A percentile compares a stretch with the other conserved stretches of the same genome.
Conservation (phyloP, 148 eudicot species). For the Diospyros kaki region DNA sequence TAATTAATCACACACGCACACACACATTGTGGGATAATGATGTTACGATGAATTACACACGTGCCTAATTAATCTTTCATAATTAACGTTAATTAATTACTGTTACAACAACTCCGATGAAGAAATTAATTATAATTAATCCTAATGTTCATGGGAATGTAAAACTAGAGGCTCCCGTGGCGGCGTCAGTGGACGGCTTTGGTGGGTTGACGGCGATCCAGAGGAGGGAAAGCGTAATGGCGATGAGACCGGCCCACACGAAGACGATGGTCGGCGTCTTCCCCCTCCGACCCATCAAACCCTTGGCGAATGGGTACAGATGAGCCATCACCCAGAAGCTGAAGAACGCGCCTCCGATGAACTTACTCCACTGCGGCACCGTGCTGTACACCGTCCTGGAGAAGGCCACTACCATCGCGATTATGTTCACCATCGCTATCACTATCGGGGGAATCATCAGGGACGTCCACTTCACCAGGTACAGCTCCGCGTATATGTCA, state of each 20-base stretch:
- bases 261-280: conserved; percentile 28
- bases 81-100: too few species aligned
- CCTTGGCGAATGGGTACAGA: conserved; percentile 31
- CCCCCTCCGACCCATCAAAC: conserved; percentile 30
- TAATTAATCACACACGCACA: too few species aligned
- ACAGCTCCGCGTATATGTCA: conserved; percentile 63
- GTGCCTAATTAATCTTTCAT: too few species aligned
- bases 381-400: conserved; percentile 42
- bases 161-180: background rate
- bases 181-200: background rate
- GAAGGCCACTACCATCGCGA: conserved; percentile 56
- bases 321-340: conserved; percentile 27
- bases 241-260: conserved; percentile 31
- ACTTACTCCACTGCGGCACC: conserved; percentile 66
- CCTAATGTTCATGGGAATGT: conserved; percentile 15
- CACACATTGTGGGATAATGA: too few species aligned
- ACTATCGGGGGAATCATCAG: conserved; percentile 91
- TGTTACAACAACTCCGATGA: too few species aligned
- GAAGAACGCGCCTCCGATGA: conserved; percentile 31
- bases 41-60: too few species aligned
- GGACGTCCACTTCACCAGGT: conserved; percentile 83
- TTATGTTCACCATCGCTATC: conserved; percentile 72
- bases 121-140: too few species aligned
- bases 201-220: conserved; percentile 24
- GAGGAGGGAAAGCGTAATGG: conserved; percentile 23